phyloP scores from a whole-genome alignment of 495 filamentous ascomycete genomes.

The Acidomyces sp. region DNA sequence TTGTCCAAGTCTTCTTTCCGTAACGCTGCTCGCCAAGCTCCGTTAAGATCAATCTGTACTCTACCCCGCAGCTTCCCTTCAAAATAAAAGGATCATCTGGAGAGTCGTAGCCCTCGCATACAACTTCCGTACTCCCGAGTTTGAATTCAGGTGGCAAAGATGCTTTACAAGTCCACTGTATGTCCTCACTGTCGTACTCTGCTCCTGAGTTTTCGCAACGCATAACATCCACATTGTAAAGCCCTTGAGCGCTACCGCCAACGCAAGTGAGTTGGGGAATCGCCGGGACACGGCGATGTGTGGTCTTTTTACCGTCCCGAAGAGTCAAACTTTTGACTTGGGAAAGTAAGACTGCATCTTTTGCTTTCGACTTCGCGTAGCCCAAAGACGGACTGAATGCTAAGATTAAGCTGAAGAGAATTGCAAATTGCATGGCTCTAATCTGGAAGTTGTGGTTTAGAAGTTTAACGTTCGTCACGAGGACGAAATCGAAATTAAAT shows the following conservation, averaged over 20 bases:
- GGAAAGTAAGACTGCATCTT: constrained; percentile 50
- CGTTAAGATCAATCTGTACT: constrained; percentile 74
- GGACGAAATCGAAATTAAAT: too few species aligned
- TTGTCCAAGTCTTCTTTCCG: constrained; percentile 11
- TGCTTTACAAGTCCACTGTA: constrained; percentile 84
- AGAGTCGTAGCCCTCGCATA: constrained; percentile 75
- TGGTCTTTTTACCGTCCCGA: constrained; percentile 46
- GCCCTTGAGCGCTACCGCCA: constrained; percentile 46
- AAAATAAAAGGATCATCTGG: constrained; percentile 71
- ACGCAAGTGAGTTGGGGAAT: constrained; percentile 75
- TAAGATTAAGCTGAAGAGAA: not conserved
- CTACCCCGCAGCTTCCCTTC: constrained; percentile 83
- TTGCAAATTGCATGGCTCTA: not conserved
- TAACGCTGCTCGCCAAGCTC: constrained; percentile 64
- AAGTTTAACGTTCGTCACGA: too few species aligned
- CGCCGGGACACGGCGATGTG: constrained; percentile 59
- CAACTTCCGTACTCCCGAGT: constrained; percentile 77
- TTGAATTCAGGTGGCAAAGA: constrained; percentile 71
- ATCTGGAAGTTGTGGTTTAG: too few species aligned
- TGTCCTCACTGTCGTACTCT: constrained; percentile 32
- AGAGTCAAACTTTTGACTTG: constrained; percentile 69
- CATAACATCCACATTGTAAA: constrained; percentile 66
- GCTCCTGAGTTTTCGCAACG: constrained; percentile 73
- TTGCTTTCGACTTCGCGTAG: not conserved
- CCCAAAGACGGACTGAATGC: not conserved